phyloP scores from a whole-genome alignment of 2,329 filamentous ascomycete species.

The Trichoderma koningii region DNA sequence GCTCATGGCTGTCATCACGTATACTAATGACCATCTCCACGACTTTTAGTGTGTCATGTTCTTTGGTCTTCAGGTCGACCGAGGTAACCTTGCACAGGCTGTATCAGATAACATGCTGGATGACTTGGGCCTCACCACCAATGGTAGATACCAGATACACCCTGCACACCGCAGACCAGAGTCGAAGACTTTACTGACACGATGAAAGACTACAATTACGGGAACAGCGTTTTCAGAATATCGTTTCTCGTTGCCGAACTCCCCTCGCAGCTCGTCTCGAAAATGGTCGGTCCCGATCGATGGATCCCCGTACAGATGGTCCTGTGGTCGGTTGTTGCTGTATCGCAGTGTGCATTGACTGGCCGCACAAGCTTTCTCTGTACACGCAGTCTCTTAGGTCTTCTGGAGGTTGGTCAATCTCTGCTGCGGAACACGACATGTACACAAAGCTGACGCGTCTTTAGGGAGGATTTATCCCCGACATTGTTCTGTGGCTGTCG shows the following conservation, averaged over 20 bases:
- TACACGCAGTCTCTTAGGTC: constrained; percentile 9
- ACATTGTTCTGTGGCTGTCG: constrained; percentile 17
- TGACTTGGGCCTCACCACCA: constrained; percentile 10
- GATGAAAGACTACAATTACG: constrained; percentile 11
- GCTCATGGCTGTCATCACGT: rapidly evolving
- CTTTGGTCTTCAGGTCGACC: constrained; percentile 18
- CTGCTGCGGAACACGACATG: background rate
- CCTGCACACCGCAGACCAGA: no score
- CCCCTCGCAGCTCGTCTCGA: constrained; percentile 14
- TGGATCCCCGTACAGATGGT: constrained; percentile 23
- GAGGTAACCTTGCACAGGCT: constrained; percentile 19
- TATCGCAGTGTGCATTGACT: constrained; percentile 9
- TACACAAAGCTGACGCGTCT: background rate
- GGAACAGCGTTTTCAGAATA: constrained; percentile 12
- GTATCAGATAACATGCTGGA: constrained; percentile 20
- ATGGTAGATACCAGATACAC: background rate
- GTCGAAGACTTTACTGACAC: background rate
- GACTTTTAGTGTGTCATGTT: constrained; percentile 13
- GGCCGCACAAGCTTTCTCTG: constrained; percentile 20
- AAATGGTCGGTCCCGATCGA: constrained; percentile 17
- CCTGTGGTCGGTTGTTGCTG: constrained; percentile 13
- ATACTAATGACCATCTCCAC: background rate
- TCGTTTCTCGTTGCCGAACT: constrained; percentile 16
- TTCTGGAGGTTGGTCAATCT: background rate
- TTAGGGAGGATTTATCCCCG: constrained; percentile 17